Evolutionary conservation across 2,329 filamentous ascomycete genomes (phyloP), one percentile per base, ranked within the genome.

Genomic region (Pleoardoris graminearum): DNA sequence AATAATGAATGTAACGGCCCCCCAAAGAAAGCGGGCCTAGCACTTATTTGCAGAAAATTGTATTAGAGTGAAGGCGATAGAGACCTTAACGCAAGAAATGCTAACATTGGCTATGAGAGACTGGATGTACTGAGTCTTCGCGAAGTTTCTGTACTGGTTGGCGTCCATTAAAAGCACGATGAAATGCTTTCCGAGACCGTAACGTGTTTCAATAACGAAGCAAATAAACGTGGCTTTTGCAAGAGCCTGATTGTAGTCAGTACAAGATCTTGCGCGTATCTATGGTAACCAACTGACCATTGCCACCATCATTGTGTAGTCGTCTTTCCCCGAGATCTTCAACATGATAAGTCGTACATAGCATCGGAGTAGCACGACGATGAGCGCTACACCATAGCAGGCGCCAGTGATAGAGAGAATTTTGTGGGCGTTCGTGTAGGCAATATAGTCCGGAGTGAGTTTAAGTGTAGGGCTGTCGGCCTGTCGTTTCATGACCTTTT

Each of bases 331-430:
- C 38, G 79, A 70, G 23, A 76, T 77, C 21, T 75, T 77, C 38
- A 83, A 71, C 64, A 82, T 75, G 10, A 65, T 60, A 2, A 74
- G 22, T 10, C 81, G 74, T 22, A 82, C 80, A 51, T 79, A 80
- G 29, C 76, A 62, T 25, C 79, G 74, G n/a, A 76, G 62, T 4
- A 72, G 6, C 1, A 80, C 75, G 1, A 72, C 64, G 8, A 78
- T 43, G 0, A 72, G 60, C 1, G 78, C 75, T 11, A 75, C 36
- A 0, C 65, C 61, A 12, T 75, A 74, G 42, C 79, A 68, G 1
- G 73, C 52, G 8, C 74, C 61, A 1, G 75, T 75, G 10, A 77
- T 74, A 1, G 68, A 68, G 11, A 80, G 63, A n/a, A 81, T 75
- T 11, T 66, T 58, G 10, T 59, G 57, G 0, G 68, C 67, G 48